These are phyloP conservation scores for Nemania serpens DNA, from an alignment of 2,329 filamentous ascomycete species.

Conservation along the genomic window DNA sequence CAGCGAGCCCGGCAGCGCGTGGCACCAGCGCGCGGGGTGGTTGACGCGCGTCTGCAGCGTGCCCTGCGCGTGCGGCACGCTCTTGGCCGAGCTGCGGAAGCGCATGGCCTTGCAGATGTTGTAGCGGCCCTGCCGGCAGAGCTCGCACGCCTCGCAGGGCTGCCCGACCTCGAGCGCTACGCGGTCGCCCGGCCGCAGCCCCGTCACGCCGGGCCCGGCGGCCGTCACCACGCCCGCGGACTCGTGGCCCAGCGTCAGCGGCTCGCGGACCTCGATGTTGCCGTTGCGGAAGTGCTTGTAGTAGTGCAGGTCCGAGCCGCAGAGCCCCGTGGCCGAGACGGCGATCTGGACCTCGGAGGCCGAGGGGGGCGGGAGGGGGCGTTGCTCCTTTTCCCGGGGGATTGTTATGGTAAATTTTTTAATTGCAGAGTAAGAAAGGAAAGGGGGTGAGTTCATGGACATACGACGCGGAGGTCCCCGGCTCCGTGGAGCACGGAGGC, in stretches of 20 bases:
- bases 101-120: conserved; percentile 63
- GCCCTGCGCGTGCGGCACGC: conserved; percentile 61
- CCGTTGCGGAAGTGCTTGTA: conserved; percentile 69
- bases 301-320: conserved; percentile 71
- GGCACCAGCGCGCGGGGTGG: conserved; percentile 61
- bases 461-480: conserved; percentile 56
- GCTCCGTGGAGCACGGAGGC: conserved; percentile 61
- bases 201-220: conserved; percentile 62
- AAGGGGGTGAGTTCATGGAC: conserved; percentile 19
- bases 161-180: conserved; percentile 67
- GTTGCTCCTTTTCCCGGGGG: conserved; percentile 50
- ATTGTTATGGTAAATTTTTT: neutral
- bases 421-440: neutral
- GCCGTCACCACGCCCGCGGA: conserved; percentile 67
- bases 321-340: conserved; percentile 66
- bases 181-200: conserved; percentile 67
- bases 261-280: conserved; percentile 62
- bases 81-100: conserved; percentile 63
- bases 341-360: conserved; percentile 64
- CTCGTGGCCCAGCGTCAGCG: conserved; percentile 67
- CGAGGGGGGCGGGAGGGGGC: conserved; percentile 57
- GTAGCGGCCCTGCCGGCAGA: conserved; percentile 60
- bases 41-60: conserved; percentile 62
- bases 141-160: conserved; percentile 56
- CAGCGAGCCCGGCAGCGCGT: conserved; percentile 57